These are phyloP conservation scores for Ophiocordyceps polyrhachis-furcata DNA, from an alignment of 2,329 filamentous ascomycete genomes.

Conservation along the genomic window DNA sequence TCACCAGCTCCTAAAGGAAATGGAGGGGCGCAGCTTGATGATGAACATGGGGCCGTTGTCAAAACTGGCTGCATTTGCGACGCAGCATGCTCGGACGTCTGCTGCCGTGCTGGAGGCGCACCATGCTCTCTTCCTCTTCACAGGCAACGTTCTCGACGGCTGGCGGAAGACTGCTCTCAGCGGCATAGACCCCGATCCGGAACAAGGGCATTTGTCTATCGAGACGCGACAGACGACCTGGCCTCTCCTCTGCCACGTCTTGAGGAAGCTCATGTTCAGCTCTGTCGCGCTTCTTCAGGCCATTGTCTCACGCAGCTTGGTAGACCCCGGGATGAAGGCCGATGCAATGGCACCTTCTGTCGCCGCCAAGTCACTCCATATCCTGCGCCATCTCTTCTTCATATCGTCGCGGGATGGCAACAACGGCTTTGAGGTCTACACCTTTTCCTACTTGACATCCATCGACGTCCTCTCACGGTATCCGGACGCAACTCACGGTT, in stretches of 20 bases:
- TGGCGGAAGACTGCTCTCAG: constrained; percentile 64
- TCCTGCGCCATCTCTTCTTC: constrained; percentile 63
- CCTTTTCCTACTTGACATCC: constrained; percentile 64
- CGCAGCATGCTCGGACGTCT: constrained; percentile 32
- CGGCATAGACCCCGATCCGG: constrained; percentile 49
- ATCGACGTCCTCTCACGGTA: constrained; percentile 68
- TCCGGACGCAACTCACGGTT: constrained; percentile 42
- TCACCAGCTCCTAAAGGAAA: constrained; percentile 35
- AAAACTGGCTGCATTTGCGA: constrained; percentile 42
- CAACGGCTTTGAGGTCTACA: constrained; percentile 63
- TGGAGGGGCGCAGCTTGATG: constrained; percentile 42
- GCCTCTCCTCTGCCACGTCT: constrained; percentile 53
- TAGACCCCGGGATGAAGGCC: constrained; percentile 28
- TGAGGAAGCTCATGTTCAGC: constrained; percentile 60
- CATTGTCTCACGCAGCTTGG: constrained; percentile 43
- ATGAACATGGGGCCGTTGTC: constrained; percentile 49
- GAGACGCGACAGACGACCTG: constrained; percentile 49
- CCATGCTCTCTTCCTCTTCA: constrained; percentile 49
- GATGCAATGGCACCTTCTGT: constrained; percentile 36
- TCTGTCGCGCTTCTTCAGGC: constrained; percentile 58
- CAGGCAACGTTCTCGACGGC: constrained; percentile 43
- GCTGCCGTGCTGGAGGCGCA: constrained; percentile 27
- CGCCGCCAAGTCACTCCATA: constrained; percentile 52
- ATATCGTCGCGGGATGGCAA: constrained; percentile 58
- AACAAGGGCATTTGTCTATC: constrained; percentile 40